These are phyloP conservation scores for Neurospora sp. DNA, from an alignment of 495 filamentous ascomycete genomes.

Conservation along the genomic window DNA sequence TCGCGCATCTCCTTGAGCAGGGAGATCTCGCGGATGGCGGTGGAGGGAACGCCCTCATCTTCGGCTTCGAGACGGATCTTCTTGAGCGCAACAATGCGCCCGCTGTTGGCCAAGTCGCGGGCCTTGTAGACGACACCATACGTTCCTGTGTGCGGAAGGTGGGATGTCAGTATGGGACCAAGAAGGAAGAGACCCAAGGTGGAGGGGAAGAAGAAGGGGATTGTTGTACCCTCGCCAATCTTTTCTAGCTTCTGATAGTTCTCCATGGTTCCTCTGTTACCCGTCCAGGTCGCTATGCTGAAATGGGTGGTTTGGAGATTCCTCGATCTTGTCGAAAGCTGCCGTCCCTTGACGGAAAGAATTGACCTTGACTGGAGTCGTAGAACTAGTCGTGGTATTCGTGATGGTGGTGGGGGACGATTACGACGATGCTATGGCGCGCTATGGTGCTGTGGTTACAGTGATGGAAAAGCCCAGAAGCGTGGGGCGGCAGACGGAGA, in stretches of 20 bases:
- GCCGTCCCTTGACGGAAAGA: background rate
- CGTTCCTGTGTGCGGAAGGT: conserved; percentile 46
- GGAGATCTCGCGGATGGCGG: conserved; percentile 93
- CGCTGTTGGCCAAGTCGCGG: conserved; percentile 63
- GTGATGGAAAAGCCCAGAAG: background rate
- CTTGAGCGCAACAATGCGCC: conserved; percentile 87
- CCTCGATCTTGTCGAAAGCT: background rate
- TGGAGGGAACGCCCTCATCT: conserved; percentile 93
- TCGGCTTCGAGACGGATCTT: conserved; percentile 97
- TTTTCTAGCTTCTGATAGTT: conserved; percentile 99
- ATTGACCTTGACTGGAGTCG: background rate
- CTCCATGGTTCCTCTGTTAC: conserved; percentile 55
- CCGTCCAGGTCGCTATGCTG: background rate
- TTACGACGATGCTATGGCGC: background rate
- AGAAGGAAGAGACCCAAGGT: background rate
- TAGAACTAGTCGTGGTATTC: background rate
- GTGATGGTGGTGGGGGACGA: background rate
- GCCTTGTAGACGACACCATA: conserved; percentile 94
- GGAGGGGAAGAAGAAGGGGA: background rate
- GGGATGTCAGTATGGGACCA: background rate
- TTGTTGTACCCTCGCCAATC: conserved; percentile 81
- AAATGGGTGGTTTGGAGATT: background rate
- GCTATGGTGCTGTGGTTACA: background rate
- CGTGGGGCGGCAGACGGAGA: background rate
- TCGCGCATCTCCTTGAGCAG: conserved; percentile 95